Conservation (phyloP, 2,329 filamentous ascomycete genomes). For the Bipolaris cookei region DNA sequence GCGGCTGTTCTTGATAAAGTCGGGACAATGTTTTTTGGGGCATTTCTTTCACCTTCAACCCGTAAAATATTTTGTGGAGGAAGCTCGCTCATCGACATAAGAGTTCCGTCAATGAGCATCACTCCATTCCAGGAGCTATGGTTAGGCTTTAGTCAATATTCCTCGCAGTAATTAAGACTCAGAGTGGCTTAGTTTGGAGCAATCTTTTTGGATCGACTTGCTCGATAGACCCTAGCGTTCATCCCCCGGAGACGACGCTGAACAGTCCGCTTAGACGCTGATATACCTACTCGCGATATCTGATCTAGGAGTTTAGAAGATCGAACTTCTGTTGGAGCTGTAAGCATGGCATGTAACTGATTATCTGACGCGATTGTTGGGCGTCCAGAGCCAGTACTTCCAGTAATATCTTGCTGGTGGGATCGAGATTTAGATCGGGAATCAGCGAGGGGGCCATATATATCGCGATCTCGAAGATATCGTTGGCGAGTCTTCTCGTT, state of each 20-base stretch:
- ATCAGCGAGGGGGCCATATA: background rate
- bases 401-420: background rate
- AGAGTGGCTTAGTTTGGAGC: background rate
- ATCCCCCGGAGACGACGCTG: too few relatives aligned
- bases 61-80: background rate
- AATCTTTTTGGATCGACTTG: background rate
- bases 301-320: too few relatives aligned
- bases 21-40: background rate
- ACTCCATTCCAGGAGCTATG: slow-evolving; percentile 1
- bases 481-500: background rate
- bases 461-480: background rate
- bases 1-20: background rate
- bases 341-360: background rate
- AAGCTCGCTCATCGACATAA: background rate
- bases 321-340: too few relatives aligned
- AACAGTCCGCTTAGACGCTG: too few relatives aligned
- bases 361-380: background rate
- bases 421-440: background rate
- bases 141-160: background rate
- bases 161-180: background rate
- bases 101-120: background rate
- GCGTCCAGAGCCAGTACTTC: background rate
- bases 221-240: background rate
- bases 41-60: background rate
- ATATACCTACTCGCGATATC: too few relatives aligned